These are phyloP conservation scores for Panaeolus papilionaceus DNA, from an alignment of 768 basidiomycete species.

Conservation along the genomic window DNA sequence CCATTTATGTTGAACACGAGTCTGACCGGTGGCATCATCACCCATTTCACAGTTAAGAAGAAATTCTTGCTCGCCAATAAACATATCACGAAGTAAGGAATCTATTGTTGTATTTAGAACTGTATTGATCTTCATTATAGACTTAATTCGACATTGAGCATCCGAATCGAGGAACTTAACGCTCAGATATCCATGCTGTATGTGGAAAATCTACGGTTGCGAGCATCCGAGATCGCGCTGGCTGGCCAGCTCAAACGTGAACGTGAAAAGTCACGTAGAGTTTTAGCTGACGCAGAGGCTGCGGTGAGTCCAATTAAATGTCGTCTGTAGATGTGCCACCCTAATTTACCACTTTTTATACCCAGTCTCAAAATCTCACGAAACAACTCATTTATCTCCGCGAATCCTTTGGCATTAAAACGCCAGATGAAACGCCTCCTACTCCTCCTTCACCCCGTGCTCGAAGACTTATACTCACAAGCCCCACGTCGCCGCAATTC, in stretches of 20 bases:
- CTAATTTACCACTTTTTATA: conserved; percentile 20
- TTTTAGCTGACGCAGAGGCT: conserved; percentile 76
- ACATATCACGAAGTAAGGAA: conserved; percentile 84
- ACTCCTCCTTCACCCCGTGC: conserved; percentile 56
- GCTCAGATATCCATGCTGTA: conserved; percentile 83
- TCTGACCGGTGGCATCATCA: conserved; percentile 40
- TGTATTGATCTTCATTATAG: conserved; percentile 42
- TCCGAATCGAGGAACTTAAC: conserved; percentile 85
- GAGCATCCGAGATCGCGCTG: conserved; percentile 81
- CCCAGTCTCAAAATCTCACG: conserved; percentile 62
- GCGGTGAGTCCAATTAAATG: conserved; percentile 55
- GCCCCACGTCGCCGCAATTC: conserved; percentile 48
- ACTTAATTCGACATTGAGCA: conserved; percentile 85
- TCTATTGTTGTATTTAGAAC: neutral
- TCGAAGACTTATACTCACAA: conserved; percentile 48
- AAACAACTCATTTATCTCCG: conserved; percentile 72
- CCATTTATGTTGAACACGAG: conserved; percentile 23
- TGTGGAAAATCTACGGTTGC: conserved; percentile 82
- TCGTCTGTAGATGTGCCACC: conserved; percentile 15
- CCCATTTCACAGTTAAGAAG: conserved; percentile 75
- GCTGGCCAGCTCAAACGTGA: conserved; percentile 80
- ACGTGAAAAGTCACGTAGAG: conserved; percentile 73
- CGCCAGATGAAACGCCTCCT: conserved; percentile 39
- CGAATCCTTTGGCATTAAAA: conserved; percentile 58
- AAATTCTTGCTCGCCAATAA: conserved; percentile 91